phyloP scores from a whole-genome alignment of 164 flowering plant species.

The Macadamia integrifolia region DNA sequence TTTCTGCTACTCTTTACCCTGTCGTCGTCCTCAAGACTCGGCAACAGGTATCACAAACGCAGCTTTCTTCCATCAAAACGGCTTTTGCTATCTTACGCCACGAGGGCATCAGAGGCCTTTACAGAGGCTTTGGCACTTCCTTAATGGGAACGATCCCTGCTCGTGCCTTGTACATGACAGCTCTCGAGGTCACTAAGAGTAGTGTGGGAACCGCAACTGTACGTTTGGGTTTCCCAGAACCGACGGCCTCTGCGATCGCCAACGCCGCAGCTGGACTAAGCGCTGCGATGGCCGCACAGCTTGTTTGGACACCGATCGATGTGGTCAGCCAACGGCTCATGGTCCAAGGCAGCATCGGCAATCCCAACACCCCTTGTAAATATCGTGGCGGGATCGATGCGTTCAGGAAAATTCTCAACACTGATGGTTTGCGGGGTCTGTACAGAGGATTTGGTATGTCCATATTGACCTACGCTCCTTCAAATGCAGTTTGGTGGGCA shows the following conservation, averaged over 20 bases:
- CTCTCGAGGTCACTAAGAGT: conserved; percentile 77
- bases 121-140: conserved; percentile 77
- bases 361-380: conserved; percentile 8
- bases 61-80: conserved; percentile 37
- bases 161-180: conserved; percentile 74
- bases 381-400: conserved; percentile 74
- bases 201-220: conserved; percentile 48
- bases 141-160: conserved; percentile 83
- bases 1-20: conserved; percentile 58
- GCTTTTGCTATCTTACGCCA: conserved; percentile 33
- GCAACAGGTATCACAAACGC: conserved; percentile 45
- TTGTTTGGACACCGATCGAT: conserved; percentile 87
- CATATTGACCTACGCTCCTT: conserved; percentile 76
- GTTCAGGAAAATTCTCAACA: conserved; percentile 43
- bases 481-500: conserved; percentile 94
- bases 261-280: conserved; percentile 74
- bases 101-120: conserved; percentile 68
- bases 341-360: conserved; percentile 49
- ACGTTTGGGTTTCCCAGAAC: conserved; percentile 52
- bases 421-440: conserved; percentile 60
- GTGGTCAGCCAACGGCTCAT: conserved; percentile 82
- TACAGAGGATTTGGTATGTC: conserved; percentile 89
- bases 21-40: conserved; percentile 59
- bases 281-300: conserved; percentile 79
- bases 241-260: conserved; percentile 58